Percentiles rank a stretch among this genome's conserved stretches.
phyloP scores from a whole-genome alignment of 306 rosid species.

The Quercus dentata region DNA sequence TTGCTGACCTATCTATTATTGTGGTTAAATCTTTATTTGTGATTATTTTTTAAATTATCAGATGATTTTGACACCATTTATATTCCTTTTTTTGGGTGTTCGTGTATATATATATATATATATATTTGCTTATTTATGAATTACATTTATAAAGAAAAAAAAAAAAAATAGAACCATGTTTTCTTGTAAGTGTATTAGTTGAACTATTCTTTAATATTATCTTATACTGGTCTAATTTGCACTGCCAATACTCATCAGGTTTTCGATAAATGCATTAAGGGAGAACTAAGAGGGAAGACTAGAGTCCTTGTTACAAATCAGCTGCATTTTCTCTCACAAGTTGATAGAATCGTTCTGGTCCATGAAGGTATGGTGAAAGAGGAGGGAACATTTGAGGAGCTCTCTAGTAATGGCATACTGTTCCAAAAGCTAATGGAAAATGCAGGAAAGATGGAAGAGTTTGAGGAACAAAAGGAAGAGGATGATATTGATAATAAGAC shows the following conservation, averaged over 20 bases:
- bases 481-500: slow-evolving; percentile 23
- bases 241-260: slow-evolving; percentile 41
- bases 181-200: background rate
- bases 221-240: slow-evolving; percentile 7
- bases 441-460: slow-evolving; percentile 83
- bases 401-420: slow-evolving; percentile 49
- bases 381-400: slow-evolving; percentile 86
- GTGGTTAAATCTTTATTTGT: no score
- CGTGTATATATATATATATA: background rate
- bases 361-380: slow-evolving; percentile 66
- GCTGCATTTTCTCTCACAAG: slow-evolving; percentile 88
- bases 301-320: slow-evolving; percentile 92
- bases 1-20: no score
- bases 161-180: background rate
- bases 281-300: slow-evolving; percentile 73
- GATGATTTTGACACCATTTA: no score
- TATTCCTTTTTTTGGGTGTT: background rate
- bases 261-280: slow-evolving; percentile 78
- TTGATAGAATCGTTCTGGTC: slow-evolving; percentile 68
- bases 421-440: slow-evolving; percentile 93
- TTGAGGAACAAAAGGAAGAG: slow-evolving; percentile 29
- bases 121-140: background rate
- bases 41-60: no score
- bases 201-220: slow-evolving; percentile 4
- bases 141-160: background rate